phyloP scores from a whole-genome alignment of 129 eudicot species.

The Smallanthus sonchifolius region DNA sequence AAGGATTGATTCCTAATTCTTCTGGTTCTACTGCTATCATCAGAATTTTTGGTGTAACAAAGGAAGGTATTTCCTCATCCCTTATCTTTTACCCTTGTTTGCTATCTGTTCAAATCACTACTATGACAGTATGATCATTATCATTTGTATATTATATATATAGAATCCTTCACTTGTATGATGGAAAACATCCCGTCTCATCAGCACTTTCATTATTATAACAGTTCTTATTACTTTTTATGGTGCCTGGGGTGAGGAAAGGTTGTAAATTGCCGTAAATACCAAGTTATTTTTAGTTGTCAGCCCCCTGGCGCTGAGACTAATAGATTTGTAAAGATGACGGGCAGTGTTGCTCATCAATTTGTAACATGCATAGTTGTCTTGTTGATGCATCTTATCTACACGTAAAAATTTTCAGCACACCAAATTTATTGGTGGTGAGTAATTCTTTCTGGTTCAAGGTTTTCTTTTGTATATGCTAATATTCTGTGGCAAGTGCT shows the following conservation, averaged over 20 bases:
- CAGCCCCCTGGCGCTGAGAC: neutral
- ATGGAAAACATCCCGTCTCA: conserved; percentile 1
- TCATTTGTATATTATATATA: neutral
- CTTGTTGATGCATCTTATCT: neutral
- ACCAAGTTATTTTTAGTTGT: neutral
- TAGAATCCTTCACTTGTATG: neutral
- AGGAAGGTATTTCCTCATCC: conserved; percentile 54
- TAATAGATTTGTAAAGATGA: neutral
- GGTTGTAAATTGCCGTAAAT: neutral
- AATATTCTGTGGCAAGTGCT: neutral
- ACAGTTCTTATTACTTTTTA: neutral
- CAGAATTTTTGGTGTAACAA: conserved; percentile 84
- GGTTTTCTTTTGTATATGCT: neutral
- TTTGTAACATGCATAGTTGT: neutral
- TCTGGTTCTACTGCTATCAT: conserved; percentile 79
- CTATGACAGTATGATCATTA: neutral
- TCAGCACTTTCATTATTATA: neutral
- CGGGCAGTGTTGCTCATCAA: too few species aligned
- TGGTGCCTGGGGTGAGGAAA: neutral
- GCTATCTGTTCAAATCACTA: neutral
- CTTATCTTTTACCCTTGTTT: neutral
- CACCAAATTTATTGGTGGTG: neutral
- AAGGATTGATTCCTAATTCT: conserved; percentile 60
- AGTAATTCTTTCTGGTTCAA: neutral
- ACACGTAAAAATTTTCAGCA: neutral